Evolutionary conservation across 257 asterid species (phyloP), one percentile per base, ranked within the genome.

Genomic region (Fraxinus excelsior): DNA sequence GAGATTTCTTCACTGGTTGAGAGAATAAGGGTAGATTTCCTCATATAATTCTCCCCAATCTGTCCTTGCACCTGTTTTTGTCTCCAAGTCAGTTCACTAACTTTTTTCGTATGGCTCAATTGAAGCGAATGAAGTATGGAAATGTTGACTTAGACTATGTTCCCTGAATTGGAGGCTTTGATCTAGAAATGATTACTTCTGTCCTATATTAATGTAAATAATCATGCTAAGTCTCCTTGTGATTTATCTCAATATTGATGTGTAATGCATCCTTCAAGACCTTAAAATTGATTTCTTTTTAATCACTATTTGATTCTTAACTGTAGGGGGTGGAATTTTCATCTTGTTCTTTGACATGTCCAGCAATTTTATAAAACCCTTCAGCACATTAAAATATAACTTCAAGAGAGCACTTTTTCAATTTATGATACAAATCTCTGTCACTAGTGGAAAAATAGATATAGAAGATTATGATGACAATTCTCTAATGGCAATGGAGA

Each of bases 121-220:
- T 96, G 71, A 93, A 89, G 84, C 84, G 85, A 79, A 96, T 98
- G 14, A 87, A 88, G 77, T 93, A 84, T 78, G 99, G 99, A 81
- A 85, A 90, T 28, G 99, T 91, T 70, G 94, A 96, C 81, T 83
- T 96, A 88, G 97, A 91, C 81, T 96, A 93, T 80, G 99, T 96
- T 79, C 98, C 93, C 84, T 98, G 99, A 23, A 88, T 96, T 37
- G 99, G 99, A 85, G 99, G 99, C 80, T 96, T 96, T 68, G 99
- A 96, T 85, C 83, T 93, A 89, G 99, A 93, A 91, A 96, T 98
- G 99, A 93, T 67, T 32, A 58, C 67, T 77, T 80, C 71, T 73
- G 35, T 79, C 73, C 79, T 65, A 71, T 77, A 3, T 70, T 46
- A 11, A 26, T 42, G 46, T 4, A 51, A n/a, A 58, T 46, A 66